phyloP scores from a whole-genome alignment of 441 rosid species.

The Syzygium malaccense region DNA sequence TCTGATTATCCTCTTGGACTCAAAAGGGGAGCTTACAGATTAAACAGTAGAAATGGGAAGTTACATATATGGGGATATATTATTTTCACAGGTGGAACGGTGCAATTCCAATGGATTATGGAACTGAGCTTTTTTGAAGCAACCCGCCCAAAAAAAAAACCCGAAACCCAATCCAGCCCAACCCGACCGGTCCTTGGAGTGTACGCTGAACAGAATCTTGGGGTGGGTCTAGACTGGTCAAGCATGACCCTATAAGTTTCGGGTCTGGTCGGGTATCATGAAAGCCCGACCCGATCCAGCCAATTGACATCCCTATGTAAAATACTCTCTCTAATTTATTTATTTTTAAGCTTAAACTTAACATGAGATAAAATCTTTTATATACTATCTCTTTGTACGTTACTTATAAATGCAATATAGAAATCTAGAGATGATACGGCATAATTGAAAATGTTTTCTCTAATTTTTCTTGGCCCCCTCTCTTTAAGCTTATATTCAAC shows the following conservation, averaged over 20 bases:
- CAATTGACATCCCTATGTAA: not conserved
- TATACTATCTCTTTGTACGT: not conserved
- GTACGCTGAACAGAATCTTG: no score
- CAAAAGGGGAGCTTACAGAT: not conserved
- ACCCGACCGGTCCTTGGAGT: no score
- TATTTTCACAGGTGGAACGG: not conserved
- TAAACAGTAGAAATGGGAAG: not conserved
- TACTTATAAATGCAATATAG: not conserved
- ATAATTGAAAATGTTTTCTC: not conserved
- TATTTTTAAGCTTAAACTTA: not conserved
- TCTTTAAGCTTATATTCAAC: not conserved
- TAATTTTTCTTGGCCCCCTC: not conserved
- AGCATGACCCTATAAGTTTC: no score
- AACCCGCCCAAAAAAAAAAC: no score
- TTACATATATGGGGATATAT: not conserved
- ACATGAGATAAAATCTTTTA: not conserved
- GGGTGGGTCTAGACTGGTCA: no score
- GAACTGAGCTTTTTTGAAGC: not conserved
- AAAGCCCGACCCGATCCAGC: no score
- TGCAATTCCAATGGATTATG: not conserved
- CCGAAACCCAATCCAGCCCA: no score
- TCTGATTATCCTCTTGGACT: not conserved
- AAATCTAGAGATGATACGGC: rapidly evolving
- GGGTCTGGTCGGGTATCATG: no score
- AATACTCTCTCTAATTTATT: not conserved